Evolutionary conservation across 2,329 filamentous ascomycete species (phyloP).

Genomic region (Colletotrichum brevisporum): DNA sequence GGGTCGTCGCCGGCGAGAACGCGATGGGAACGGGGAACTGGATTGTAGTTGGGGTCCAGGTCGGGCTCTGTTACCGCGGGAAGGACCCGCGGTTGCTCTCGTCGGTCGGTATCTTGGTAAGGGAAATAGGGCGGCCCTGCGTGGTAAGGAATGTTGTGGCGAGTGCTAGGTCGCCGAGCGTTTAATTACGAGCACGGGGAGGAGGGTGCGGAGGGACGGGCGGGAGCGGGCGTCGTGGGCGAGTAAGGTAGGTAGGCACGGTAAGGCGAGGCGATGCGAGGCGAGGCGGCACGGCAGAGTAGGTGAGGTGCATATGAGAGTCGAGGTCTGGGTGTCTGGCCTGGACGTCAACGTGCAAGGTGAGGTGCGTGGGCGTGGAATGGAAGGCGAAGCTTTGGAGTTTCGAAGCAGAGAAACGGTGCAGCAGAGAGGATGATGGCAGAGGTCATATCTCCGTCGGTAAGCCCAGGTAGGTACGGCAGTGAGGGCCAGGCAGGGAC

Average conservation of each 20-base stretch:
- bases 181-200: slow-evolving; percentile 35
- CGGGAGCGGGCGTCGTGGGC: not conserved
- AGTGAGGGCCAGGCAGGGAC: slow-evolving; percentile 21
- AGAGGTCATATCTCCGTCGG: slow-evolving; percentile 11
- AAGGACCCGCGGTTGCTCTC: slow-evolving; percentile 51
- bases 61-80: slow-evolving; percentile 56
- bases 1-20: slow-evolving; percentile 71
- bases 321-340: slow-evolving; percentile 34
- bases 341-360: slow-evolving; percentile 8
- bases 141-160: slow-evolving; percentile 36
- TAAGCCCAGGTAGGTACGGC: too few species aligned
- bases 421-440: slow-evolving; percentile 13
- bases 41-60: slow-evolving; percentile 55
- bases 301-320: slow-evolving; percentile 18
- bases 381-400: slow-evolving; percentile 37
- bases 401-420: slow-evolving; percentile 16
- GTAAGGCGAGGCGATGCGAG: slow-evolving; percentile 19
- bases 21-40: slow-evolving; percentile 50
- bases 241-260: slow-evolving; percentile 21
- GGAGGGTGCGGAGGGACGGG: slow-evolving; percentile 26
- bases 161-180: slow-evolving; percentile 33
- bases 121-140: slow-evolving; percentile 16
- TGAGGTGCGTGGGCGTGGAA: slow-evolving; percentile 8
- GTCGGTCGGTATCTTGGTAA: slow-evolving; percentile 33
- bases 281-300: slow-evolving; percentile 4